Evolutionary conservation across 2,329 filamentous ascomycete species (phyloP), one percentile per base, ranked within the genome.

Genomic region (Neofusicoccum ribis): DNA sequence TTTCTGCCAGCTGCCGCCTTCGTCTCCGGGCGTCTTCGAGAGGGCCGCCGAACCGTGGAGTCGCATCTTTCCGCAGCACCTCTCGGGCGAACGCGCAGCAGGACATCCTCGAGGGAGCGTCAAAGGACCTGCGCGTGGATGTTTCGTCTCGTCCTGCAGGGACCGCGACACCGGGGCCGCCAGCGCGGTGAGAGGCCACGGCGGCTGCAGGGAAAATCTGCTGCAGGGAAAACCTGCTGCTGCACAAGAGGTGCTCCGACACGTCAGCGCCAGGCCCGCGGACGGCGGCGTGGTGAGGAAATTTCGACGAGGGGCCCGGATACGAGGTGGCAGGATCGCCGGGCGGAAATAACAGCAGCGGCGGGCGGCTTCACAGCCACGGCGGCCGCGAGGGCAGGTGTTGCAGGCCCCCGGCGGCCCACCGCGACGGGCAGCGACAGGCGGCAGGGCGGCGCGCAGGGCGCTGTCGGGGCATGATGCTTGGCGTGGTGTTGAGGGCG

Each of bases 401-500:
- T 23, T 23, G 23, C 23, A 23, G 23, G 23, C 23, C 23, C 23
- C 23, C 23, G 23, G 23, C 23, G 23, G 23, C 23, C 23, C 23
- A 3, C 23, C 23, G 23, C 23, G 23, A 23, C 23, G 23, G 23
- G 23, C 23, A 23, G 23, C 8, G 31, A 14, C 52, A 20, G 46
- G 15, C 56, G n/a, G 23, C 31, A 9, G n/a, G 11, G 12, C 27
- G 12, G 52, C 8, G 34, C 15, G 52, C 27, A 23, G 56, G 56
- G 5, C 12, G 3, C 27, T 31, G 27, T 31, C 27, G 31, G 31
- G 39, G n/a, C 41, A 47, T 31, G 56, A 60, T 60, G 61, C 61
- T 64, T 64, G 61, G 61, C 61, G 61, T 64, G 61, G 61, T 64
- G 61, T 64, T 64, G 61, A 64, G 17, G 37, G 58, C 44, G 46